Evolutionary conservation across 768 basidiomycete genomes (phyloP).

Genomic region (Mycena galopus): DNA sequence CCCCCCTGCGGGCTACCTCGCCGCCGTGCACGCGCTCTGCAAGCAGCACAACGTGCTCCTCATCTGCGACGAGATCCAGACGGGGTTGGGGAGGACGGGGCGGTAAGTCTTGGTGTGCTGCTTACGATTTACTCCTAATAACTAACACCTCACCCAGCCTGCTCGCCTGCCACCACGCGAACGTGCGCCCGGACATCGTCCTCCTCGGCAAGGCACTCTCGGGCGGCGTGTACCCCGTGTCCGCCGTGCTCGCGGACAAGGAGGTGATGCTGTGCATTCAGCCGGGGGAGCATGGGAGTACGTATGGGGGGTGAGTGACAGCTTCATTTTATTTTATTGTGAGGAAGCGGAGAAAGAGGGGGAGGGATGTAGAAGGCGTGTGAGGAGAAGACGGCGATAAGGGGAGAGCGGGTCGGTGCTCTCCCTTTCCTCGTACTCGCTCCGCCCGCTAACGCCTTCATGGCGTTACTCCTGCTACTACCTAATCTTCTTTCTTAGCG

Average conservation of each 20-base stretch:
- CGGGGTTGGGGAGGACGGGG: conserved; percentile 92
- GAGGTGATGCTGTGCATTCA: conserved; percentile 95
- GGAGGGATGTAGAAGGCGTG: no score
- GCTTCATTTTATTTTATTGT: background rate
- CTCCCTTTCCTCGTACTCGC: no score
- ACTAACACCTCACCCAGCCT: conserved; percentile 63
- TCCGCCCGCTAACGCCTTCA: background rate
- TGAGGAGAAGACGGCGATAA: no score
- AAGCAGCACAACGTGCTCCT: conserved; percentile 94
- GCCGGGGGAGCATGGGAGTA: conserved; percentile 96
- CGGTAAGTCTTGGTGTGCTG: background rate
- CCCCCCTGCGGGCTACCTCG: conserved; percentile 89
- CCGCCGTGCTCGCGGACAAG: conserved; percentile 90
- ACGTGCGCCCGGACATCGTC: conserved; percentile 90
- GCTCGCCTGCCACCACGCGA: conserved; percentile 91
- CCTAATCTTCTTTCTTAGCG: no score
- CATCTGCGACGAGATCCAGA: conserved; percentile 99
- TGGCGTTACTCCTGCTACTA: no score
- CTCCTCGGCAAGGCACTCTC: conserved; percentile 97
- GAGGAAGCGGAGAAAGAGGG: no score
- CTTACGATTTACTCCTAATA: no score
- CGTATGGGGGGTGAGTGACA: conserved; percentile 87
- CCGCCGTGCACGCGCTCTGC: conserved; percentile 84
- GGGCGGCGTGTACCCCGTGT: conserved; percentile 98
- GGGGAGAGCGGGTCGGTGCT: no score